Evolutionary conservation across 768 basidiomycete species (phyloP).

Genomic region (Mycena venus): DNA sequence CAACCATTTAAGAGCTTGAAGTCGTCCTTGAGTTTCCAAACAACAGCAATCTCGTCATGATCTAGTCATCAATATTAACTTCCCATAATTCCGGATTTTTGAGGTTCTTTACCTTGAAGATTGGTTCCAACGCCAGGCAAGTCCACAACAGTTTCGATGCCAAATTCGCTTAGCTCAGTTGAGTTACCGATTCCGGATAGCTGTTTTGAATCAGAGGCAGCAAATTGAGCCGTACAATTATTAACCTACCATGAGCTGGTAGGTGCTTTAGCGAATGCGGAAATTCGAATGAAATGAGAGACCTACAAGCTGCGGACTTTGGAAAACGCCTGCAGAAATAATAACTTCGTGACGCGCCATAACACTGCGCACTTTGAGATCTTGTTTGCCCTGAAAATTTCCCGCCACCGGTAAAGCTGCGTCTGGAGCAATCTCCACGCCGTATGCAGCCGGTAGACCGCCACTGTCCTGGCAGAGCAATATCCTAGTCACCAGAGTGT

Average conservation of each 20-base stretch:
- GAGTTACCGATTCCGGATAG: slow-evolving; percentile 44
- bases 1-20: slow-evolving; percentile 38
- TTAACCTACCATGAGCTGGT: slow-evolving; percentile 29
- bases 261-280: neutral
- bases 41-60: slow-evolving; percentile 38
- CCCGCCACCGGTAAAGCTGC: slow-evolving; percentile 34
- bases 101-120: slow-evolving; percentile 40
- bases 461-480: slow-evolving; percentile 29
- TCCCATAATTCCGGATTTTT: neutral
- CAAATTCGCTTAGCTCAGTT: slow-evolving; percentile 32
- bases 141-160: slow-evolving; percentile 37
- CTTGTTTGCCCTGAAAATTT: slow-evolving; percentile 33
- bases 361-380: slow-evolving; percentile 20
- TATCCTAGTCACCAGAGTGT: slow-evolving; percentile 29
- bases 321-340: slow-evolving; percentile 37
- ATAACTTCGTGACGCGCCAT: slow-evolving; percentile 38
- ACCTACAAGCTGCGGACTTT: slow-evolving; percentile 38
- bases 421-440: slow-evolving; percentile 34
- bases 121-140: slow-evolving; percentile 47
- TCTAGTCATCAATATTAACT: slow-evolving; percentile 14
- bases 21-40: slow-evolving; percentile 38
- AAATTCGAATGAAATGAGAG: neutral
- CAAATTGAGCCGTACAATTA: neutral
- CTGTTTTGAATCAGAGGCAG: slow-evolving; percentile 1
- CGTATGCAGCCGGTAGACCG: slow-evolving; percentile 33